Conservation (phyloP, 148 eudicot species). For the Silene uniflora region DNA sequence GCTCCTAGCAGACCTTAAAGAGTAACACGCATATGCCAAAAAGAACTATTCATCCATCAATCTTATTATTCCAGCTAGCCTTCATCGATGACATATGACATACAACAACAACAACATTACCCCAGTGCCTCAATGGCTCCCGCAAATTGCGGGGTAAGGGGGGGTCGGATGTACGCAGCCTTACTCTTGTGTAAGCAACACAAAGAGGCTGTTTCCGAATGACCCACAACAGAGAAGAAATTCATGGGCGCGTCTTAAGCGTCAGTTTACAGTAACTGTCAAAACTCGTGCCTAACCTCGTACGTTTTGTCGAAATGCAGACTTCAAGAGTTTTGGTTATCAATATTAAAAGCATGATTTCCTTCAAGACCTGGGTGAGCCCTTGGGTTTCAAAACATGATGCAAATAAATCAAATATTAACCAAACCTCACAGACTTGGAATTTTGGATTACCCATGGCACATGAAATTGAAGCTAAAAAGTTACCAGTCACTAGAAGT, state of each 20-base stretch:
- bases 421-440: neutral
- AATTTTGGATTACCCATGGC: neutral
- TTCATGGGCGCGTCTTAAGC: neutral
- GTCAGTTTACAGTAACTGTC: neutral
- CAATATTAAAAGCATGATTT: neutral
- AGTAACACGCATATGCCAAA: neutral
- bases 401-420: neutral
- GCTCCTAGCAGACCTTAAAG: neutral
- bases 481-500: neutral
- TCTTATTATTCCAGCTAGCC: neutral
- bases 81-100: neutral
- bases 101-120: no score
- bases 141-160: no score
- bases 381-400: neutral
- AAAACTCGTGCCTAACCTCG: neutral
- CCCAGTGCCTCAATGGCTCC: no score
- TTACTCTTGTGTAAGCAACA: no score
- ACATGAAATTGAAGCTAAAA: neutral
- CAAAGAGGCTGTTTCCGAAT: no score
- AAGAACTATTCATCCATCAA: conserved; percentile 3
- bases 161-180: no score
- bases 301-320: neutral
- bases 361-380: neutral
- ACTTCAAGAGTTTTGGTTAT: neutral
- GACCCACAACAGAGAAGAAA: neutral